Conservation (phyloP, 2,329 filamentous ascomycete genomes). For the Chaetomium olivaceum region DNA sequence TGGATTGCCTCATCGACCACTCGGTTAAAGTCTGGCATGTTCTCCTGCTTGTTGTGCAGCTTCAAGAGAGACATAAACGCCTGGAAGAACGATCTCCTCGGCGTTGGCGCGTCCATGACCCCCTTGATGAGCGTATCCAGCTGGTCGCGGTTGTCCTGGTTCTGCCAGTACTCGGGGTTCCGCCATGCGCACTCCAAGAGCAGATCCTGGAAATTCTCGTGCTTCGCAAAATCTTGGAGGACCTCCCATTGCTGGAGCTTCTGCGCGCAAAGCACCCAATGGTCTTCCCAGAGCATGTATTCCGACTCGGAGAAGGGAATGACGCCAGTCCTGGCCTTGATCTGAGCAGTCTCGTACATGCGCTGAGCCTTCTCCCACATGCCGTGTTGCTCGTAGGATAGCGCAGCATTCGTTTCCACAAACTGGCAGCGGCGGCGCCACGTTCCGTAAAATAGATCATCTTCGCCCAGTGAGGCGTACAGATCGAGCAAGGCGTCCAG, state of each 20-base stretch:
- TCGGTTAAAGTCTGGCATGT: constrained; percentile 76
- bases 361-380: constrained; percentile 99
- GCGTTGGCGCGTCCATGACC: constrained; percentile 95
- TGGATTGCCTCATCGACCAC: constrained; percentile 97
- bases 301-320: constrained; percentile 94
- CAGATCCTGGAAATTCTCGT: constrained; percentile 97
- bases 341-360: constrained; percentile 93
- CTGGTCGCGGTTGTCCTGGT: constrained; percentile 80
- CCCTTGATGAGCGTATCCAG: constrained; percentile 93
- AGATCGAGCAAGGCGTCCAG: constrained; percentile 93
- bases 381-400: constrained; percentile 97
- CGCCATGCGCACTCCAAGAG: constrained; percentile 95
- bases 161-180: constrained; percentile 92
- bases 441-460: constrained; percentile 95
- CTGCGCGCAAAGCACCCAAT: constrained; percentile 96
- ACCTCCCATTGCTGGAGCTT: constrained; percentile 99
- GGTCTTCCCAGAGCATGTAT: constrained; percentile 99
- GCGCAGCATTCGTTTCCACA: constrained; percentile 92
- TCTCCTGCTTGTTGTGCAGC: constrained; percentile 85
- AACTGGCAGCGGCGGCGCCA: constrained; percentile 96
- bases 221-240: constrained; percentile 93
- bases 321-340: constrained; percentile 94
- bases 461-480: constrained; percentile 87
- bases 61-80: constrained; percentile 97
- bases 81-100: constrained; percentile 93